Base-by-base conservation (phyloP, 805 yeast species). In the Starmerella stellata region DNA sequence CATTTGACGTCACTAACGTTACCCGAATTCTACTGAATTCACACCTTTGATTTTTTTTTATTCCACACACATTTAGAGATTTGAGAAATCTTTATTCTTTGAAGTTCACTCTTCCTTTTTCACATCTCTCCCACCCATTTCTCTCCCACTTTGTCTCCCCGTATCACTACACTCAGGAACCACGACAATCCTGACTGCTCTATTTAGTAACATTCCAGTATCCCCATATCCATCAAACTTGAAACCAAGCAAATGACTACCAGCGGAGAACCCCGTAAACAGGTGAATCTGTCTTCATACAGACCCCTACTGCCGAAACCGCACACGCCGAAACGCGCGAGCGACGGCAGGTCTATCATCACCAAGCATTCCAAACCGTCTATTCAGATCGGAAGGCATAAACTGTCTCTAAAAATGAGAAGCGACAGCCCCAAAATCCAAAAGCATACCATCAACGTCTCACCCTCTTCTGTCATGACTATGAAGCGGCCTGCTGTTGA, bases 221-320 rank as follows among this genome's bases (percentile, higher is more conserved):
- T n/a, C n/a, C n/a, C n/a, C n/a, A n/a, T n/a, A n/a, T n/a, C n/a
- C n/a, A n/a, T n/a, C 11, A 23, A 23, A 11, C 25, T 23, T 11
- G 25, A 11, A 7, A 7, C 11, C 7, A 23, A 23, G 25, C 25
- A 11, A 23, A 11, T 23, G 19, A 29, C 14, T 8, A 29, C 15
- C 14, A 29, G 16, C 32, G 14, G 15, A 15, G 32, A 29, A 13
- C 32, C 7, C 9, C 32, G 19, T 15, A 29, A 29, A 15, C 32
- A 8, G 16, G 19, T 29, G 19, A 5, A 13, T n/a, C 14, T 17
- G 16, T 59, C 60, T 3, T 52, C 56, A 15, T 54, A 54, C 37
- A 46, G 60, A n/a, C 59, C 59, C 9, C 42, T 56, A 38, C 47
- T 56, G 33, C 60, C 60, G 17, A 55, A 55, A 36, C 59, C 59